phyloP scores from a whole-genome alignment of 1,284 basidiomycete species.

The Ceratobasidium sp. region DNA sequence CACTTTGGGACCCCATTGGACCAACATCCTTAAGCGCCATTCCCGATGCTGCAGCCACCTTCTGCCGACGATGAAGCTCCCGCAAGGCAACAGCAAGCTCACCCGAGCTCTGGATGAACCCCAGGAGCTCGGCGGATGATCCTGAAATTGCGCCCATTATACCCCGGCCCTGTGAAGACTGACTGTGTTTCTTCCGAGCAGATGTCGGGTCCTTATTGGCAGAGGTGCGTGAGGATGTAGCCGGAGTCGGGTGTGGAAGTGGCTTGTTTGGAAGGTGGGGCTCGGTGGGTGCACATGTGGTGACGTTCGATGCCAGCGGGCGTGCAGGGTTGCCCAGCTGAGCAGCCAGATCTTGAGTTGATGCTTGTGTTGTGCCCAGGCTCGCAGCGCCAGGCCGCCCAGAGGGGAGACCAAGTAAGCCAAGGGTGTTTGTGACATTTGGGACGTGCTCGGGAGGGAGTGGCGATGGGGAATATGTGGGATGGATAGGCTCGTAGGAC shows the following conservation, averaged over 20 bases:
- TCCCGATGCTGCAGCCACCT: not conserved
- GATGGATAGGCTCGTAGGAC: not conserved
- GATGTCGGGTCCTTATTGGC: not conserved
- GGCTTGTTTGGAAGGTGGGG: not conserved
- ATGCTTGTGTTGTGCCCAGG: conserved; percentile 1
- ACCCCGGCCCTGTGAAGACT: no score
- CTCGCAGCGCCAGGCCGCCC: not conserved
- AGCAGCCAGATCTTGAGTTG: not conserved
- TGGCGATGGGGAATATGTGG: not conserved
- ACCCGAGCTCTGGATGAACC: not conserved
- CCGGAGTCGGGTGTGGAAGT: not conserved
- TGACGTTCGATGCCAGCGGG: no score
- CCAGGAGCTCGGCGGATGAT: no score
- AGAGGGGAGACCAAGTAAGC: not conserved
- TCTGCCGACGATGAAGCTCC: not conserved
- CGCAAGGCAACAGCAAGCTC: not conserved
- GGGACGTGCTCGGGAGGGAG: not conserved
- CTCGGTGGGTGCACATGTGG: not conserved
- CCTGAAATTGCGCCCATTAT: no score
- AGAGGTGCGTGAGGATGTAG: not conserved
- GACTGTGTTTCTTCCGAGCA: no score
- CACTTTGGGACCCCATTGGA: not conserved
- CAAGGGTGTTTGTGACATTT: not conserved
- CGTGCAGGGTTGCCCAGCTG: no score
- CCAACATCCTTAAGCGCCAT: not conserved